Evolutionary conservation across 495 filamentous ascomycete species (phyloP).

Genomic region (Trichoderma gamsii): DNA sequence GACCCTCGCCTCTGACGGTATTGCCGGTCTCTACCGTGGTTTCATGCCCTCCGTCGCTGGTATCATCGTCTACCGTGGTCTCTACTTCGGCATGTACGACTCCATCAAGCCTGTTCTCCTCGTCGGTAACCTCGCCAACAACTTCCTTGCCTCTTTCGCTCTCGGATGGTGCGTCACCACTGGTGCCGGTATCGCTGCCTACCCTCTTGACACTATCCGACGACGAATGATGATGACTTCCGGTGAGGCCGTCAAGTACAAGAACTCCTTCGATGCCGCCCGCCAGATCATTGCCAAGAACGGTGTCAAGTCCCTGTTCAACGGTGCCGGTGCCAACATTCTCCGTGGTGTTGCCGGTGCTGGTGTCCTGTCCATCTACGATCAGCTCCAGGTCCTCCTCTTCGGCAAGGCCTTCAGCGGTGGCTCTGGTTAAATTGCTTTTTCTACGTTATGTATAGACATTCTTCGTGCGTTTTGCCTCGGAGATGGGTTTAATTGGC

Average conservation of each 20-base stretch:
- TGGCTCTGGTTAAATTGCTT: slow-evolving; percentile 63
- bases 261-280: slow-evolving; percentile 85
- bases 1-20: slow-evolving; percentile 96
- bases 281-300: slow-evolving; percentile 94
- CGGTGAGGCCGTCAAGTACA: slow-evolving; percentile 98
- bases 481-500: slow-evolving; percentile 11
- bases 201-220: slow-evolving; percentile 98
- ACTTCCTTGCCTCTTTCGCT: slow-evolving; percentile 97
- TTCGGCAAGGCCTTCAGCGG: slow-evolving; percentile 99
- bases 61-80: slow-evolving; percentile 99
- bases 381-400: slow-evolving; percentile 95
- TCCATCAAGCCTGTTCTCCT: slow-evolving; percentile 99
- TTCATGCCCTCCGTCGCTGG: slow-evolving; percentile 98
- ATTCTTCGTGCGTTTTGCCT: neutral
- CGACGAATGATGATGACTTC: slow-evolving; percentile 99
- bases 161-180: slow-evolving; percentile 99
- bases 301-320: slow-evolving; percentile 97
- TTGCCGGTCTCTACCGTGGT: slow-evolving; percentile 99
- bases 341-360: slow-evolving; percentile 99
- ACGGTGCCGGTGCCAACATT: slow-evolving; percentile 99
- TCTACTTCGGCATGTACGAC: slow-evolving; percentile 99
- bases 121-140: slow-evolving; percentile 83
- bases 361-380: slow-evolving; percentile 99
- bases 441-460: slow-evolving; percentile 29
- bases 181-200: slow-evolving; percentile 99